Conservation (phyloP, 2,329 filamentous ascomycete genomes). For the Fusarium anguioides region DNA sequence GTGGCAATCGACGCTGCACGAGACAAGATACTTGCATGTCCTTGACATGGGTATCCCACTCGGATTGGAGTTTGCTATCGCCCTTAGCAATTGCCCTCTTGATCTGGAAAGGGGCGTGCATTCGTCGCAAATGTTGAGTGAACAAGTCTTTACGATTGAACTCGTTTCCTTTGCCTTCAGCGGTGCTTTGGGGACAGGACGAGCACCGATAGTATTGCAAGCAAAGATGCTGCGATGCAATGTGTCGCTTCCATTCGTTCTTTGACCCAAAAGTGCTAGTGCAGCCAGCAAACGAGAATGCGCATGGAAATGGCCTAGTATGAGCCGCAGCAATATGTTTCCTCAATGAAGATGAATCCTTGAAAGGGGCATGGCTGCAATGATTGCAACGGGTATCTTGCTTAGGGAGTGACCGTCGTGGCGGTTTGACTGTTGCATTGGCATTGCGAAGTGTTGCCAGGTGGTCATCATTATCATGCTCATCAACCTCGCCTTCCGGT, state of each 20-base stretch:
- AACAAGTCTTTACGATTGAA: conserved; percentile 98
- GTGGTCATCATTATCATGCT: conserved; percentile 45
- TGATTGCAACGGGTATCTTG: conserved; percentile 71
- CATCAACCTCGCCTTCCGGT: conserved; percentile 53
- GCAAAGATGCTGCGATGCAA: conserved; percentile 87
- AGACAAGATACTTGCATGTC: conserved; percentile 81
- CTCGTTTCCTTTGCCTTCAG: conserved; percentile 70
- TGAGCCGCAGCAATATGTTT: conserved; percentile 77
- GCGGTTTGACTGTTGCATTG: conserved; percentile 52
- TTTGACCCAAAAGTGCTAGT: conserved; percentile 87
- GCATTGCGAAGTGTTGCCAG: conserved; percentile 38
- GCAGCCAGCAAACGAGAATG: conserved; percentile 87
- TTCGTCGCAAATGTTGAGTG: conserved; percentile 91
- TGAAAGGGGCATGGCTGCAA: conserved; percentile 73
- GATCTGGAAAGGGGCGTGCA: conserved; percentile 82
- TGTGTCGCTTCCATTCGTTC: conserved; percentile 98
- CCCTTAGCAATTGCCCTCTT: conserved; percentile 67
- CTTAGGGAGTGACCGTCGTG: conserved; percentile 63
- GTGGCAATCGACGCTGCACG: conserved; percentile 74
- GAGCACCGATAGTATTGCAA: conserved; percentile 74
- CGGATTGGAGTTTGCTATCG: conserved; percentile 67
- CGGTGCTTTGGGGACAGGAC: conserved; percentile 64
- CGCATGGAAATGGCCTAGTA: conserved; percentile 83
- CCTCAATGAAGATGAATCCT: conserved; percentile 72
- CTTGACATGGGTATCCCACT: conserved; percentile 74